Conservation (phyloP, 306 rosid species). For the Senna tora region DNA sequence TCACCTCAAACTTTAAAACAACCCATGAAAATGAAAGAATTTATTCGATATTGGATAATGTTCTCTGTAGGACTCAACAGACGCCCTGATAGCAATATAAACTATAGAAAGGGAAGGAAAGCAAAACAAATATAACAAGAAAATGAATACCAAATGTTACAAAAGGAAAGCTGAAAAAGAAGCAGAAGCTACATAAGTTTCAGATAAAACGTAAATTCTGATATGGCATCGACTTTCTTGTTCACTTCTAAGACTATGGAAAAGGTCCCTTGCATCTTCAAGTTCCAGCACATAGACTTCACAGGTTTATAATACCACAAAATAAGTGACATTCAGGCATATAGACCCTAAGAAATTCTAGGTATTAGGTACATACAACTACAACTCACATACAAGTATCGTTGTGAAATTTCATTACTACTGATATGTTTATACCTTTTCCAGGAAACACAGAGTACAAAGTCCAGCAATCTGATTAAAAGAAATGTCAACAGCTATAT, state of each 20-base stretch:
- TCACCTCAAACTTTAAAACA: background rate
- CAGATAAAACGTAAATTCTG: constrained; percentile 22
- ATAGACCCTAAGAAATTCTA: constrained; percentile 7
- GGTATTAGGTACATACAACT: background rate
- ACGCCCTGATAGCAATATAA: background rate
- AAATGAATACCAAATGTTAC: constrained; percentile 27
- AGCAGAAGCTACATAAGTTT: constrained; percentile 15
- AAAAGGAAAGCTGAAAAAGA: constrained; percentile 13
- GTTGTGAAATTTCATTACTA: constrained; percentile 11
- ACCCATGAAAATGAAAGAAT: constrained; percentile 24
- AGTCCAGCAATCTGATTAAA: constrained; percentile 77
- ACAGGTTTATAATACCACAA: constrained; percentile 2
- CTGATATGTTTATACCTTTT: constrained; percentile 54
- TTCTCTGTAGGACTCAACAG: constrained; percentile 19
- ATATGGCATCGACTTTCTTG: constrained; percentile 21
- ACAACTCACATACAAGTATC: constrained; percentile 29
- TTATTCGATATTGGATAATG: constrained; percentile 11
- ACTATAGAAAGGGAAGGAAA: constrained; percentile 18
- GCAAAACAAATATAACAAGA: constrained; percentile 28
- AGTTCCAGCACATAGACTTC: constrained; percentile 16
- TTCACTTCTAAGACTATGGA: constrained; percentile 18
- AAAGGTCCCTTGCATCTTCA: constrained; percentile 14
- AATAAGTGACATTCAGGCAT: constrained; percentile 15
- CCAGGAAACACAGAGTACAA: constrained; percentile 60
- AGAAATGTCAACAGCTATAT: constrained; percentile 65